Base-by-base conservation (phyloP, 2,329 filamentous ascomycete species). In the Xylaria sp. region DNA sequence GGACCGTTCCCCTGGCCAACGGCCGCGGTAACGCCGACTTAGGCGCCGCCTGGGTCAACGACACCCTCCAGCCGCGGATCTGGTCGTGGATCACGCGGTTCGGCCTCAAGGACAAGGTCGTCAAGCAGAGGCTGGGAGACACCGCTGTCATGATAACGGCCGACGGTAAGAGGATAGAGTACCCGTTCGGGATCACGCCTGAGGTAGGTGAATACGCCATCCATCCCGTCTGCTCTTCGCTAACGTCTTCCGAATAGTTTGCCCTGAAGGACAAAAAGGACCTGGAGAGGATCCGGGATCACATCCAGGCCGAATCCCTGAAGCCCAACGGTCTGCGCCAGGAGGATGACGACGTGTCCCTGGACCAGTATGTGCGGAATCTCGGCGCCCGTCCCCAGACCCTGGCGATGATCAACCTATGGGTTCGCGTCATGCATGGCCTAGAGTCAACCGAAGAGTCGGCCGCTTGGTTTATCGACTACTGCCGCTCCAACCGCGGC, bases 41-140 rank as follows among this genome's bases (percentile, higher is more conserved):
- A 7, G 71, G 71, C 3, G 71, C 69, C 4, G 69, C 70, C 5
- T 73, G 71, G 71, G 70, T 71, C 54, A 73, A 72, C 38, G 68
- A 70, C 39, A 69, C 55, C 13, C 17, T 68, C 59, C 71, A 70
- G 41, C 60, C 52, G 7, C 59, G 58, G 18, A 65, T 72, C 26
- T 71, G 63, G 60, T 46, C 54, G 2, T 61, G 67, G 41, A 64
- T 63, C 0, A 48, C 68, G 51, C 54, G 62, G 18, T 68, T 72
- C 24, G 60, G 65, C 34, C 61, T 68, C 17, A 56, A 63, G 16
- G 65, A 44, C n/a, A 45, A 45, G 26, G 37, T 68, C 1, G 65
- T 71, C 3, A 60, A 65, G 39, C 72, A 74, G 44, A 65, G 65
- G 20, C 64, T 68, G 1, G 59, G 50, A 8, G 70, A 69, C 2